phyloP scores from a whole-genome alignment of 2,329 filamentous ascomycete genomes.

The Trichoderma koningiopsis region DNA sequence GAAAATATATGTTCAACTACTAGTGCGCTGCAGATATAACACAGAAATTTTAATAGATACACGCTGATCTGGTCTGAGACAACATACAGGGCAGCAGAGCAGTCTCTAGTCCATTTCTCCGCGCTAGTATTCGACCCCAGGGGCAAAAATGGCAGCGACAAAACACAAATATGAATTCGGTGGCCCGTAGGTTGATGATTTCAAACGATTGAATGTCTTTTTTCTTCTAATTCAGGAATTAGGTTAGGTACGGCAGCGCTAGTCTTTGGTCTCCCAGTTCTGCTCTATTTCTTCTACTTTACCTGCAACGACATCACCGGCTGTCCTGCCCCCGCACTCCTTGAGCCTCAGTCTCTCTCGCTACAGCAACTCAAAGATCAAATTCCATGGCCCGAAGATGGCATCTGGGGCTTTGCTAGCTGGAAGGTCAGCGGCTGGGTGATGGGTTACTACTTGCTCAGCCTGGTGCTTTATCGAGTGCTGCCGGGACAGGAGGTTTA shows the following conservation, averaged over 20 bases:
- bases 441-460: conserved; percentile 74
- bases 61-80: neutral
- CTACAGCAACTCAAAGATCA: conserved; percentile 71
- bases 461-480: conserved; percentile 68
- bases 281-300: conserved; percentile 74
- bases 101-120: neutral
- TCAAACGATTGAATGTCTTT: neutral
- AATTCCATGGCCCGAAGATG: conserved; percentile 72
- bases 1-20: neutral
- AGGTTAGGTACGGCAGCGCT: conserved; percentile 74
- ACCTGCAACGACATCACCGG: conserved; percentile 86
- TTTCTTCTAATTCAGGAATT: neutral
- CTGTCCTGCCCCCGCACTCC: conserved; percentile 77
- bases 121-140: too few relatives aligned
- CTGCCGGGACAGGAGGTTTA: conserved; percentile 71
- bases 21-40: too few relatives aligned
- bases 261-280: conserved; percentile 72
- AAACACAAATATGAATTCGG: conserved; percentile 38
- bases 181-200: conserved; percentile 36
- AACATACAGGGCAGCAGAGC: neutral
- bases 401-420: conserved; percentile 67
- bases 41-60: neutral
- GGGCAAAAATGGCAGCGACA: neutral
- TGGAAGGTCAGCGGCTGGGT: conserved; percentile 67
- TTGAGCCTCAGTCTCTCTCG: conserved; percentile 67